Base-by-base conservation (phyloP, 495 filamentous ascomycete genomes). In the Penicillium pulvis region DNA sequence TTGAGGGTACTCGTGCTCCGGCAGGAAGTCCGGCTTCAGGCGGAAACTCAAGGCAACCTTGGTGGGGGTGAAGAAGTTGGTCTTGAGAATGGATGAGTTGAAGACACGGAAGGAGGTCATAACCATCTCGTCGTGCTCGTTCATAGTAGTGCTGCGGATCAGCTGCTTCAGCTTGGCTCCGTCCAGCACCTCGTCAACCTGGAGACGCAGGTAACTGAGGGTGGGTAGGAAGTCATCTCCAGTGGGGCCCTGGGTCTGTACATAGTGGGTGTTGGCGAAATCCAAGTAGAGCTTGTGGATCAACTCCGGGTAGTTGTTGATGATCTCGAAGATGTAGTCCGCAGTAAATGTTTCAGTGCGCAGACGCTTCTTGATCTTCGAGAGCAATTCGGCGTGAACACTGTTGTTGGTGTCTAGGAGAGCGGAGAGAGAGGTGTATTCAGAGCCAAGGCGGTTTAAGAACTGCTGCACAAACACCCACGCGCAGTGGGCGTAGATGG, bases 381-480 rank as follows among this genome's bases (percentile, higher is more conserved):
- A 90, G 35, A 98, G 84, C 67, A 97, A 85, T 74, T 97, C 93
- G 2, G 89, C 90, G 67, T 98, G 93, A 1, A 85, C 81, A 62
- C 85, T 92, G 73, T 90, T 91, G 73, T 86, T 90, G 16, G 82
- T 63, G 62, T 97, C 91, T 20, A 98, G 77, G 5, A 93, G 80
- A n/a, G 89, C 88, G 20, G 86, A 81, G 46, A 98, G 80, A 3
- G 94, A 93, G 23, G 83, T 87, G 70, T 97, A 98, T 70, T 98
- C 95, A 19, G 90, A 87, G 4, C 91, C 94, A 44, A 98, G 82
- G 53, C 94, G 87, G 78, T 98, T 98, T 53, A 98, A 75, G 82
- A 98, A 98, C 72, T 98, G 94, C 63, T 94, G 90, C 28, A 97
- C 89, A 65, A 97, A 98, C 12, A 98, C 91, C 90, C 93, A 97